Conservation (phyloP, 805 yeast species). For the Scheffersomyces coipomensis region DNA sequence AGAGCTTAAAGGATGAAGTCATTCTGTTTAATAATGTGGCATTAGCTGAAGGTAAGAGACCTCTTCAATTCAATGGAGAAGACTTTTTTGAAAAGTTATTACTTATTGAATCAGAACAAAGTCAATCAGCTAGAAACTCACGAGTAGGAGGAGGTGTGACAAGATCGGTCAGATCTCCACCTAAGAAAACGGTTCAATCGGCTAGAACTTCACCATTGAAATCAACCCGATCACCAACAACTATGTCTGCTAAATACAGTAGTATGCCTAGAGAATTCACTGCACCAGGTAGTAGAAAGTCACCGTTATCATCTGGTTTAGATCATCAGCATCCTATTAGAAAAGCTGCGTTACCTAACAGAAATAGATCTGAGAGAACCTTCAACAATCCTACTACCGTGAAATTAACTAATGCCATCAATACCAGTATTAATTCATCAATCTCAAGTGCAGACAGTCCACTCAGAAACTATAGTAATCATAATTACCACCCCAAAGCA, state of each 20-base stretch:
- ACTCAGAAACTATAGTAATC: neutral
- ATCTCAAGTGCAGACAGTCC: conserved; percentile 8
- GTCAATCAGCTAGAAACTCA: neutral
- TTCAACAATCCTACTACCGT: conserved; percentile 10
- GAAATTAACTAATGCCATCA: conserved; percentile 10
- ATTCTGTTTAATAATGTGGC: conserved; percentile 44
- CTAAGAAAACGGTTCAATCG: neutral
- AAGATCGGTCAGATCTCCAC: neutral
- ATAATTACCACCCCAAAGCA: neutral
- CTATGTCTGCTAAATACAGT: neutral
- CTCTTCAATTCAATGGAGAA: conserved; percentile 45
- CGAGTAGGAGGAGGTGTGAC: neutral
- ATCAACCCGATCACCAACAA: conserved; percentile 3
- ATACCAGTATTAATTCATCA: conserved; percentile 8
- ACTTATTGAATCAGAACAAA: conserved; percentile 27
- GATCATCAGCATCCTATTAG: conserved; percentile 5
- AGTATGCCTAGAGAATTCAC: conserved; percentile 1
- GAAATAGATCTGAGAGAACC: conserved; percentile 1
- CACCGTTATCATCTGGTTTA: conserved; percentile 8
- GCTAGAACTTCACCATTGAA: conserved; percentile 10
- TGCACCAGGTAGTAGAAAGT: conserved; percentile 1
- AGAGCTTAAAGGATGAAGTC: conserved; percentile 48
- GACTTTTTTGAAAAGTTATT: conserved; percentile 41
- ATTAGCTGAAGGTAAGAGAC: conserved; percentile 14
- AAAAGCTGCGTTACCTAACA: conserved; percentile 4